A percentile compares a stretch with the other conserved stretches of the same genome.
Evolutionary conservation across 768 basidiomycete species (phyloP).

Genomic region (Russula sp.): DNA sequence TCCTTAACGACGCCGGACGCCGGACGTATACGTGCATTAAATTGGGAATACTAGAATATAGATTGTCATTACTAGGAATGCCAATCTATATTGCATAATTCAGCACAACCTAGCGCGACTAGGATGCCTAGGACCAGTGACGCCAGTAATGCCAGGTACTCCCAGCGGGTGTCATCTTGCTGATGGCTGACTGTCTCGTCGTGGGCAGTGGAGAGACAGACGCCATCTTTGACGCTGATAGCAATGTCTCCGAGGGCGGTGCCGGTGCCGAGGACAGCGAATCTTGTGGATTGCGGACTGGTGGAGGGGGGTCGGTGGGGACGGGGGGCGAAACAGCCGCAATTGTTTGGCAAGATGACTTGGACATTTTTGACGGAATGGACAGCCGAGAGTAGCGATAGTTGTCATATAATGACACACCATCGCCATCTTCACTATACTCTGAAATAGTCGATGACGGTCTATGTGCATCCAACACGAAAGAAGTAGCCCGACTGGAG

Average conservation of each 20-base stretch:
- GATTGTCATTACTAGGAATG: too few species aligned
- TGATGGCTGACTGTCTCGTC: neutral
- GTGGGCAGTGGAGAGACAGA: neutral
- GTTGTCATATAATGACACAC: slow-evolving; percentile 68
- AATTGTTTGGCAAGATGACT: slow-evolving; percentile 31
- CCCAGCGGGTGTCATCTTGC: too few species aligned
- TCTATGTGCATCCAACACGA: neutral
- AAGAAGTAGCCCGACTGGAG: slow-evolving; percentile 3
- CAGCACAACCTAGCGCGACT: too few species aligned
- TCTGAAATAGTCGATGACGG: slow-evolving; percentile 20
- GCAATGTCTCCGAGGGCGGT: neutral
- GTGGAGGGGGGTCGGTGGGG: slow-evolving; percentile 25
- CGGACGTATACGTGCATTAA: slow-evolving; percentile 20
- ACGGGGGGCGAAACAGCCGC: slow-evolving; percentile 30
- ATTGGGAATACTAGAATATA: too few species aligned
- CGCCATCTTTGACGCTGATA: neutral
- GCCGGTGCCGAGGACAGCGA: slow-evolving; percentile 4
- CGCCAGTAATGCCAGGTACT: too few species aligned
- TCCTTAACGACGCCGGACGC: slow-evolving; percentile 19
- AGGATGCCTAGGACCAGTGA: too few species aligned
- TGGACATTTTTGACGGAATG: slow-evolving; percentile 39
- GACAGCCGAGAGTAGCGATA: slow-evolving; percentile 69
- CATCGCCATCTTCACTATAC: slow-evolving; percentile 53
- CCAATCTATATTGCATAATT: too few species aligned
- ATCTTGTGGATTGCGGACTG: slow-evolving; percentile 12